These are phyloP conservation scores for Laguncularia racemosa DNA, from an alignment of 345 rosid genomes.

Conservation along the genomic window DNA sequence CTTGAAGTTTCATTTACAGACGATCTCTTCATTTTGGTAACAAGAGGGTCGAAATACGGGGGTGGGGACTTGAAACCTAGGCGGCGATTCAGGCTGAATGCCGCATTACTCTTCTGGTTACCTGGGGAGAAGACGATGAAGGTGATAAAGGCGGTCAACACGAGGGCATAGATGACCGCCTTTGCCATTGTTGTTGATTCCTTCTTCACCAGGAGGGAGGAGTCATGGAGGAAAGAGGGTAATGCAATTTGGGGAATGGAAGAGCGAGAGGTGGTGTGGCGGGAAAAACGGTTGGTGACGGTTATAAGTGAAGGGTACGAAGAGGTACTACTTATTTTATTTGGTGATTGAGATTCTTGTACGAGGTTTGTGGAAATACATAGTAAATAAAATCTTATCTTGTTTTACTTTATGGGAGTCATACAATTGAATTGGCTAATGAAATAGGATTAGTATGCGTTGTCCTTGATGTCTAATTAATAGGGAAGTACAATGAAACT, in stretches of 20 bases:
- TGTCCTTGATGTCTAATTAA: no score
- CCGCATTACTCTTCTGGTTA: constrained; percentile 3
- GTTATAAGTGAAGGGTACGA: constrained; percentile 21
- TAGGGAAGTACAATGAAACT: no score
- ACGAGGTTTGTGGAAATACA: background rate
- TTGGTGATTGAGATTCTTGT: no score
- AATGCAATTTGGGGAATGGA: background rate
- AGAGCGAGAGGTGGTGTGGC: constrained; percentile 9
- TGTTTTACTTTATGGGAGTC: no score
- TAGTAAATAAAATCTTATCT: no score
- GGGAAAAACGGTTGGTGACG: constrained; percentile 42
- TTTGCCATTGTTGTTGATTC: constrained; percentile 31
- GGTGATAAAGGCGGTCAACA: constrained; percentile 30
- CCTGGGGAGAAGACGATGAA: constrained; percentile 21
- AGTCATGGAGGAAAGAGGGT: background rate
- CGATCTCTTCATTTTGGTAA: constrained; percentile 30
- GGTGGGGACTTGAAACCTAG: constrained; percentile 29
- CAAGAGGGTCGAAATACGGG: constrained; percentile 52
- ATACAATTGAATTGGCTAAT: no score
- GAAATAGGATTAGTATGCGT: no score
- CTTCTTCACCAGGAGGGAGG: background rate
- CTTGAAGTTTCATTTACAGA: constrained; percentile 13
- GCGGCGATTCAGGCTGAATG: constrained; percentile 28
- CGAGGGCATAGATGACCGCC: constrained; percentile 50
- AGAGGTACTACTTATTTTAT: no score